Base-by-base conservation (phyloP, 2,329 filamentous ascomycete species). In the Talaromyces sp. region DNA sequence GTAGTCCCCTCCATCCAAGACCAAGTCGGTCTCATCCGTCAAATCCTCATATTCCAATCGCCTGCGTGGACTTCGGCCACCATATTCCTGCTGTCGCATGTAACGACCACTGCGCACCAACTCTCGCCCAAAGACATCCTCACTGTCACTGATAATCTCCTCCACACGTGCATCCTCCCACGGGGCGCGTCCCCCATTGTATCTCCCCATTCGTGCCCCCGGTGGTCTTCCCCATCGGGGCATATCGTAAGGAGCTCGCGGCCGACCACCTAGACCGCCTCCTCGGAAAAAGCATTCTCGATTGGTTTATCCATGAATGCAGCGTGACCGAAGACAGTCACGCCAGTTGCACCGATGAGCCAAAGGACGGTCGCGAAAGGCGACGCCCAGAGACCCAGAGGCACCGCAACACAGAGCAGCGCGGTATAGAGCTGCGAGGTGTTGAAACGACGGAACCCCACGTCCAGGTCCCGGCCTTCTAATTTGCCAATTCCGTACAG, bases 211-310 rank as follows among this genome's bases (percentile, higher is more conserved):
- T 74, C 82, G 85, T 83, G 86, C 89, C 89, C 90, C 89, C 84
- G 90, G 89, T 94, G 91, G 91, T 97, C 93, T 97, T 97, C 92
- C 93, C 93, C 90, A 92, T 85, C 82, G 87, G 90, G 92, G 91
- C 91, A 88, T 87, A 82, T 80, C 79, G 77, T 82, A 79, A 80
- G 92, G 93, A 96, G 92, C 88, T 94, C 89, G 94, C 94, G 93
- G 93, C 91, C 93, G 94, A 97, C 92, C 92, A 95, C 84, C 87
- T 97, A 99, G 89, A 99, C 94, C 92, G 94, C 93, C 93, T 99
- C 94, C 92, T 95, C 94, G 84, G 93, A 97, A 97, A 99, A 99
- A 97, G 92, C 92, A 92, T 95, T 93, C 87, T 97, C 94, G 82
- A 97, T 96, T 55, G 93, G 93, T 85, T 96, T 97, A 75, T 97